phyloP scores from a whole-genome alignment of 805 yeast species.

The Metschnikowia corniflorae region DNA sequence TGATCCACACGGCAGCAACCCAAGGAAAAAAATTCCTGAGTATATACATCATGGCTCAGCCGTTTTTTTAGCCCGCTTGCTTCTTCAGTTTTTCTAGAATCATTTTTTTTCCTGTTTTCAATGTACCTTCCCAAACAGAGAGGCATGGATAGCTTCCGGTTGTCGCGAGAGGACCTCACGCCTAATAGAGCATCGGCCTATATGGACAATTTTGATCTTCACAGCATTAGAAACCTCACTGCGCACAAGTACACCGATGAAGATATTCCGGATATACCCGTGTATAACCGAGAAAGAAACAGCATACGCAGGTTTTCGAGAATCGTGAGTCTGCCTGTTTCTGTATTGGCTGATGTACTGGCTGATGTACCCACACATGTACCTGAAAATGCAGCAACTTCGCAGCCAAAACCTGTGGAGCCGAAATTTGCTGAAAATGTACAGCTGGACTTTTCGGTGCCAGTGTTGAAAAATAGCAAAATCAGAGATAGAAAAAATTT shows the following conservation, averaged over 20 bases:
- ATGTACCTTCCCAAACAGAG: conserved; percentile 8
- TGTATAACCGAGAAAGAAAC: conserved; percentile 22
- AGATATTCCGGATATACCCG: conserved; percentile 32
- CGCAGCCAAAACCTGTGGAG: conserved; percentile 5
- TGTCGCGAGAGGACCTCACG: conserved; percentile 4
- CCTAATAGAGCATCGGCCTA: conserved; percentile 2
- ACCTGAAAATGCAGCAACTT: conserved; percentile 2
- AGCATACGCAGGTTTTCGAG: conserved; percentile 18
- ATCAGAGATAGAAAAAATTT: no score
- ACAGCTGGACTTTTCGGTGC: not conserved
- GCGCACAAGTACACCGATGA: conserved; percentile 17
- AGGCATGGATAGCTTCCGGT: conserved; percentile 3
- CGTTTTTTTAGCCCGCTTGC: no score
- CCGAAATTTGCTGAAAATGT: not conserved
- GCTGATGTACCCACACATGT: no score
- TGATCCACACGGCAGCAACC: no score
- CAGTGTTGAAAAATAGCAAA: not conserved
- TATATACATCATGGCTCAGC: no score
- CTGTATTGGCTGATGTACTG: not conserved
- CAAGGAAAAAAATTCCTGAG: no score
- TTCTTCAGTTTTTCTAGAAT: not conserved
- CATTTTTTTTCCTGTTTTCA: not conserved
- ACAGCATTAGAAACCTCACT: conserved; percentile 22
- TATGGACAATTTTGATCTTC: conserved; percentile 22
- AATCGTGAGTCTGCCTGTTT: conserved; percentile 3